These are phyloP conservation scores for Luzula sylvatica DNA, from an alignment of 176 grass and related monocot genomes.

Conservation along the genomic window DNA sequence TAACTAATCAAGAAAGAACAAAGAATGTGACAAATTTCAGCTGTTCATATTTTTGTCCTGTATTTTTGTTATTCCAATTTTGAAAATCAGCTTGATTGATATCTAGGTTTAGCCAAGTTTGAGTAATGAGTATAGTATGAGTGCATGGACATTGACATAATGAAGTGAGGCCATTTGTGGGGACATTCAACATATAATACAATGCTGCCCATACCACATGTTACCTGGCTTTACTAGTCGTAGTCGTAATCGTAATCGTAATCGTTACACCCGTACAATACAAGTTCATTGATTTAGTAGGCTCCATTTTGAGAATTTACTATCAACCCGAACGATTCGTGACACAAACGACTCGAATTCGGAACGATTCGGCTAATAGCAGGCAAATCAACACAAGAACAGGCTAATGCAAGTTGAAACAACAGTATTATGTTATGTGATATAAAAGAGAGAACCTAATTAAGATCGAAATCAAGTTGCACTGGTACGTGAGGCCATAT, in stretches of 20 bases:
- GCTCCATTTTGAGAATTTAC: slow-evolving; percentile 1
- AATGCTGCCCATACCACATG: background rate
- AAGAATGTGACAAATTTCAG: slow-evolving; percentile 20
- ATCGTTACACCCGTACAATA: slow-evolving; percentile 11
- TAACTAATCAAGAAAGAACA: slow-evolving; percentile 13
- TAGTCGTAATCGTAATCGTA: too few species aligned
- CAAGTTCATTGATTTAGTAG: slow-evolving; percentile 9
- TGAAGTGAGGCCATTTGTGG: background rate
- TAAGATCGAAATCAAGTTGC: too few species aligned
- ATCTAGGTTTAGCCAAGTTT: too few species aligned
- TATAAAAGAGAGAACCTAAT: background rate
- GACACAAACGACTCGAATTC: too few species aligned
- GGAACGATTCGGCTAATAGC: too few species aligned
- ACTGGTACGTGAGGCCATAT: background rate
- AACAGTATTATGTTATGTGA: too few species aligned
- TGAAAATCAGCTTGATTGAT: too few species aligned
- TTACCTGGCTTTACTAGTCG: slow-evolving; percentile 7
- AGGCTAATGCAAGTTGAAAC: too few species aligned
- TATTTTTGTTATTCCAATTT: slow-evolving; percentile 4
- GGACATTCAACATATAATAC: slow-evolving; percentile 2
- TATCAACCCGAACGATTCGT: too few species aligned
- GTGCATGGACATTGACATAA: background rate
- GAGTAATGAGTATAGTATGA: background rate
- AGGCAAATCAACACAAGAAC: too few species aligned
- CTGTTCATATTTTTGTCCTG: slow-evolving; percentile 14